Evolutionary conservation across 306 rosid species (phyloP).

Genomic region (Pterocarpus macrocarpus): DNA sequence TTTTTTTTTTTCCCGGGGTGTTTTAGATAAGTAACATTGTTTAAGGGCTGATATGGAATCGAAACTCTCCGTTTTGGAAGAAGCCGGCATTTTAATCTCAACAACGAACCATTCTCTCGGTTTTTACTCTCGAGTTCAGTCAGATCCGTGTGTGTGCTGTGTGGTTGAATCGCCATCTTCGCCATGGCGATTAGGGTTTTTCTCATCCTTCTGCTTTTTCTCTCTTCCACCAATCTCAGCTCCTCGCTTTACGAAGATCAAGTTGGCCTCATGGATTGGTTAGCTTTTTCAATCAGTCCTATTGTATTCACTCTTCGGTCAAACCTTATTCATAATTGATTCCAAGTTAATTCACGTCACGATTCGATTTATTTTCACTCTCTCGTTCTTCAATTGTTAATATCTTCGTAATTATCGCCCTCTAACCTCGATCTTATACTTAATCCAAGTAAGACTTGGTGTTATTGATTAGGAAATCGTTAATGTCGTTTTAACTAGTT

Average conservation of each 20-base stretch:
- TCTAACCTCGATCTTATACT: slow-evolving; percentile 7
- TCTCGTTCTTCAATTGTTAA: not conserved
- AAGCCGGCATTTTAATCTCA: no score
- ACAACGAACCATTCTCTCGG: not conserved
- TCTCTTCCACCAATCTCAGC: slow-evolving; percentile 47
- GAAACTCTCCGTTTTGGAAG: no score
- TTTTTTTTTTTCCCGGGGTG: no score
- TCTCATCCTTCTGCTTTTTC: slow-evolving; percentile 53
- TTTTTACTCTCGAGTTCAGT: not conserved
- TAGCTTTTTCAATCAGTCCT: slow-evolving; percentile 43
- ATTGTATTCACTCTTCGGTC: slow-evolving; percentile 34
- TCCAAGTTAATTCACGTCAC: not conserved
- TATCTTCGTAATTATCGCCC: slow-evolving; percentile 12
- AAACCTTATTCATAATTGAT: slow-evolving; percentile 9
- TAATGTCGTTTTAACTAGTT: not conserved
- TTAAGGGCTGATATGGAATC: no score
- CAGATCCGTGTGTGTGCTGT: slow-evolving; percentile 59
- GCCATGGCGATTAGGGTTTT: slow-evolving; percentile 77
- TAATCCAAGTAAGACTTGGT: not conserved
- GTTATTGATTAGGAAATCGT: slow-evolving; percentile 9
- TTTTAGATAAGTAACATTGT: no score
- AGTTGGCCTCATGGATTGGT: slow-evolving; percentile 98
- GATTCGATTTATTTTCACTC: slow-evolving; percentile 15
- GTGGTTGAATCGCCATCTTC: slow-evolving; percentile 60
- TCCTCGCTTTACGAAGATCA: slow-evolving; percentile 90